Conservation (phyloP, 1,284 basidiomycete genomes). For the Limonomyces culmigenus region DNA sequence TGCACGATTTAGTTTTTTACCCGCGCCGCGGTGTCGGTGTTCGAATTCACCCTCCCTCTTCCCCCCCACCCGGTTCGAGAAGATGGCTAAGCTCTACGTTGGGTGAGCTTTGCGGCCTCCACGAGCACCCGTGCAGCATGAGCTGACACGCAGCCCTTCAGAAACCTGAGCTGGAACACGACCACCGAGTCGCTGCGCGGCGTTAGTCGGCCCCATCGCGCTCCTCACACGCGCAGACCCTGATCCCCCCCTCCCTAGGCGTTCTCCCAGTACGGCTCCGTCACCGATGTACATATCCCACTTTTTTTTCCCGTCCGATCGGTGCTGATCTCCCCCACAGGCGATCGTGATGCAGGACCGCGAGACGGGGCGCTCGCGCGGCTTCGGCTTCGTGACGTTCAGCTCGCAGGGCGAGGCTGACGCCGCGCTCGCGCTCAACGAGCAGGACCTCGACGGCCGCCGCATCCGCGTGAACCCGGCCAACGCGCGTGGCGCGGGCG, state of each 20-base stretch:
- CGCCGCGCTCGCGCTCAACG: conserved; percentile 74
- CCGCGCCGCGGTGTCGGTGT: no score
- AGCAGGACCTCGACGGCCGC: conserved; percentile 88
- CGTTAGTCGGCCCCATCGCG: conserved; percentile 53
- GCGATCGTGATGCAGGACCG: conserved; percentile 96
- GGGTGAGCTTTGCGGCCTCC: no score
- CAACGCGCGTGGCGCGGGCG: conserved; percentile 58
- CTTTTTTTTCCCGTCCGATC: no score
- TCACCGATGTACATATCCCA: conserved; percentile 52
- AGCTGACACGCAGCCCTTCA: no score
- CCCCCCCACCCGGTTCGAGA: no score
- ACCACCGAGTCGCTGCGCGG: conserved; percentile 75
- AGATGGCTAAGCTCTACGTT: no score
- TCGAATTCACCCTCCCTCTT: no score
- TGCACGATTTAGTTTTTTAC: no score
- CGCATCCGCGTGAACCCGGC: conserved; percentile 90
- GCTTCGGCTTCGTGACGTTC: conserved; percentile 92
- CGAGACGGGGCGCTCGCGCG: conserved; percentile 89
- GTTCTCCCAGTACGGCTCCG: conserved; percentile 35
- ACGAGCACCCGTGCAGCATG: no score
- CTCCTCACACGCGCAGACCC: neutral
- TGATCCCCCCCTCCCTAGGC: conserved; percentile 21
- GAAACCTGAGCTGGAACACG: conserved; percentile 89
- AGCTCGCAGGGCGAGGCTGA: conserved; percentile 49
- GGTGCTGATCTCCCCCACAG: conserved; percentile 17